A percentile compares a stretch with the other conserved stretches of the same genome.
phyloP scores from a whole-genome alignment of 176 grass and related monocot species.

The Avena sativa region DNA sequence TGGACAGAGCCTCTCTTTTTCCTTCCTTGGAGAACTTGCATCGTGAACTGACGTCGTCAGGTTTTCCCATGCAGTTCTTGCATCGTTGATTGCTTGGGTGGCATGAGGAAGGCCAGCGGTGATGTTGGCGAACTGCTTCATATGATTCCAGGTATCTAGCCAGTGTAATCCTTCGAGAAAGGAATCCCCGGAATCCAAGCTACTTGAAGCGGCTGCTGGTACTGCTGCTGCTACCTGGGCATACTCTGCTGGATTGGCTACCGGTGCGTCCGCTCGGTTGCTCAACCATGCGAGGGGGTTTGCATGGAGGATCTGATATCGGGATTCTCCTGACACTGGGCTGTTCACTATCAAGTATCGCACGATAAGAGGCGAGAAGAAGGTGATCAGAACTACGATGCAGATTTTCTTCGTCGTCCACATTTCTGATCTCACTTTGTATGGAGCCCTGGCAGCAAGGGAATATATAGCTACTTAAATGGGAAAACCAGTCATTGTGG shows the following conservation, averaged over 20 bases:
- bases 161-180: slow-evolving; percentile 45
- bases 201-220: slow-evolving; percentile 36
- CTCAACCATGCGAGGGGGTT: slow-evolving; percentile 57
- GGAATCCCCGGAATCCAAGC: slow-evolving; percentile 35
- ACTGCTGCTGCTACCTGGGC: background rate
- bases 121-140: slow-evolving; percentile 56
- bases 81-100: slow-evolving; percentile 65
- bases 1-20: slow-evolving; percentile 58
- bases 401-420: slow-evolving; percentile 63
- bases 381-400: slow-evolving; percentile 41
- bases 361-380: slow-evolving; percentile 67
- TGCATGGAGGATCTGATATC: slow-evolving; percentile 42
- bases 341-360: slow-evolving; percentile 63
- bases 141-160: slow-evolving; percentile 74
- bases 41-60: slow-evolving; percentile 53
- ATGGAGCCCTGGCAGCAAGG: background rate
- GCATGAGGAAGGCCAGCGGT: slow-evolving; percentile 72
- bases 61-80: slow-evolving; percentile 71
- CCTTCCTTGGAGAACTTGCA: slow-evolving; percentile 31
- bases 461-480: background rate
- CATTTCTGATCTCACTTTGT: slow-evolving; percentile 35
- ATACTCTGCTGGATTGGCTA: slow-evolving; percentile 44
- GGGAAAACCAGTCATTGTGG: background rate
- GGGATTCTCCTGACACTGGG: slow-evolving; percentile 41
- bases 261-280: slow-evolving; percentile 15